Base-by-base conservation (phyloP, 2,329 filamentous ascomycete genomes). In the Aaosphaeria arxii region DNA sequence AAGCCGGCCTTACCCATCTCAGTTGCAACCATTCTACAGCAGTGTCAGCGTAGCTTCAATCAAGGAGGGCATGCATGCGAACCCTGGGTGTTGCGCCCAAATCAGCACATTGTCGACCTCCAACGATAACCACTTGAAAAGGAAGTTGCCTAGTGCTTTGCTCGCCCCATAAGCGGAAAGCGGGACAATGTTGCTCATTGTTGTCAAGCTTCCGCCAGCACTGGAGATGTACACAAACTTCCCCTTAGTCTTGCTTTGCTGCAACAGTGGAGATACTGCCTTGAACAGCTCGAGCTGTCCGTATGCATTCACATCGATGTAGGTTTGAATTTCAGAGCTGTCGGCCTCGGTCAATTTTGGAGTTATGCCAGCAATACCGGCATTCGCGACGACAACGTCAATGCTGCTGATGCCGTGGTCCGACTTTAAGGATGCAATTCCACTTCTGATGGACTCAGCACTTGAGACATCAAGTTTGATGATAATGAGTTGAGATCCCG, bases 361-460 rank as follows among this genome's bases (percentile, higher is more conserved):
- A 13, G 35, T 51, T 9, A 50, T 7, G 1, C 11, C 36, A 1
- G 61, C 55, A 6, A 66, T 61, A 5, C 66, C 69, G 5, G 71
- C 67, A 53, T 72, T 74, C n/a, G 69, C 68, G 36, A 73, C 61
- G 13, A 72, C 59, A 35, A 69, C 49, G 47, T 73, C 70, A 29
- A 74, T 28, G 30, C 6, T 11, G 30, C 30, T 13, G 44, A 52
- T 52, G 30, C 31, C 31, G 32, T 51, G 49, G 4, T 43, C 42
- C 3, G 35, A 32, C 5, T 11, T 66, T 56, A 41, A 55, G 42
- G 24, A 71, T 57, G 44, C n/a, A 13, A 54, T 48, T 11, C 40
- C 56, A 5, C 62, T 61, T 7, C 59, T 46, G 7, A 57, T 52
- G 5, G 67, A 51, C 30, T 69, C 61, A 1, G 60, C 51, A 7